A percentile compares a stretch with the other conserved stretches of the same genome.
Conservation (phyloP, 1,139 yeast genomes). For the Yamadazyma blattariae region DNA sequence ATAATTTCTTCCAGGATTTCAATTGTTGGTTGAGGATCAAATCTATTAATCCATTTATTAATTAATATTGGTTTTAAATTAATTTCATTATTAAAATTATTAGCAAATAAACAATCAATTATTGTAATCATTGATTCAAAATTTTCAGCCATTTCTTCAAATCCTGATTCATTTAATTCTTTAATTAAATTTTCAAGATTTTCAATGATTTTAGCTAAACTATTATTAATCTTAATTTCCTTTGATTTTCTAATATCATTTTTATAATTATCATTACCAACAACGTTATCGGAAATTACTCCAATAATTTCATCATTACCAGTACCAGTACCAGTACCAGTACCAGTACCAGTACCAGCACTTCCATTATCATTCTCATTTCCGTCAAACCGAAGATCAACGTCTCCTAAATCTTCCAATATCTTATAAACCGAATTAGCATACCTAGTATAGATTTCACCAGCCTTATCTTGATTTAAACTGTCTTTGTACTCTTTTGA, state of each 20-base stretch:
- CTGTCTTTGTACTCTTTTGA: slow-evolving; percentile 24
- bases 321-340: no score
- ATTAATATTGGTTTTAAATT: slow-evolving; percentile 46
- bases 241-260: slow-evolving; percentile 1
- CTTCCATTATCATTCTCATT: slow-evolving; percentile 24
- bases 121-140: slow-evolving; percentile 36
- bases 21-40: slow-evolving; percentile 58
- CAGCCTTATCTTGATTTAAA: slow-evolving; percentile 17
- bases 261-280: slow-evolving; percentile 6
- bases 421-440: slow-evolving; percentile 33
- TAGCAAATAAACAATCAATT: slow-evolving; percentile 55
- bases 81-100: slow-evolving; percentile 42
- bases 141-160: slow-evolving; percentile 16
- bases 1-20: slow-evolving; percentile 46
- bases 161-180: slow-evolving; percentile 13
- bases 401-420: slow-evolving; percentile 26
- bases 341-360: no score
- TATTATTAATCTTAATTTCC: slow-evolving; percentile 19
- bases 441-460: slow-evolving; percentile 24
- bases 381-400: slow-evolving; percentile 12
- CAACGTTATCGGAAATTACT: slow-evolving; percentile 28
- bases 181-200: slow-evolving; percentile 17
- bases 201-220: slow-evolving; percentile 27
- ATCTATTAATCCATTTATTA: slow-evolving; percentile 63
- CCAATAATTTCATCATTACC: slow-evolving; percentile 18